Percentiles rank a stretch among this genome's conserved stretches.
These are phyloP conservation scores for Linaria vulgaris DNA, from an alignment of 257 asterid species.

Conservation along the genomic window DNA sequence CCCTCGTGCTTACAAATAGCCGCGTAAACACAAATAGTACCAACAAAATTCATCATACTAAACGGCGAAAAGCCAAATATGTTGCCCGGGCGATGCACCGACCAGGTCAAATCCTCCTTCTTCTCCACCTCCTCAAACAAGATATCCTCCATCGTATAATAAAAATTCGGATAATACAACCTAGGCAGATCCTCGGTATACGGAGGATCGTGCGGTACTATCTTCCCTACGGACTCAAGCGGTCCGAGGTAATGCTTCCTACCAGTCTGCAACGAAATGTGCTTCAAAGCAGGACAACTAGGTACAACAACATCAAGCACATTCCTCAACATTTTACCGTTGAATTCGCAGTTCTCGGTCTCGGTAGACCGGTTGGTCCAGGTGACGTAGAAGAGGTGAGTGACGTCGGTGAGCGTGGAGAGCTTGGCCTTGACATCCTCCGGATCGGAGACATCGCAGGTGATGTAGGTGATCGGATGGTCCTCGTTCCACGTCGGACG, in stretches of 20 bases:
- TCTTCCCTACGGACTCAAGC: constrained; percentile 46
- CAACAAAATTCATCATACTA: constrained; percentile 79
- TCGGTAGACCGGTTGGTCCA: constrained; percentile 70
- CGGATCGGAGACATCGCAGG: constrained; percentile 62
- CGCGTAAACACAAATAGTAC: constrained; percentile 80
- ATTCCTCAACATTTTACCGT: constrained; percentile 71
- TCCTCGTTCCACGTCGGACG: constrained; percentile 83
- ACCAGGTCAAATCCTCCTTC: constrained; percentile 78
- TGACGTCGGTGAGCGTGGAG: constrained; percentile 57
- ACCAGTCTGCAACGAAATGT: constrained; percentile 78
- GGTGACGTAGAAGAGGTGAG: constrained; percentile 77
- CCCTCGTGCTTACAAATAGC: constrained; percentile 89
- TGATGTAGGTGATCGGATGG: constrained; percentile 68
- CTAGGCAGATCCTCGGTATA: constrained; percentile 74
- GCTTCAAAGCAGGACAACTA: constrained; percentile 63
- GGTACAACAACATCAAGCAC: constrained; percentile 59
- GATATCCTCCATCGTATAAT: constrained; percentile 69
- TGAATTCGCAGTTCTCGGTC: constrained; percentile 66
- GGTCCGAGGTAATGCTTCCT: constrained; percentile 81
- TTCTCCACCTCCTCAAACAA: constrained; percentile 58
- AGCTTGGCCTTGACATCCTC: constrained; percentile 57
- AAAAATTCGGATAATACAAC: constrained; percentile 54
- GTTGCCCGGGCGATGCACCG: constrained; percentile 75
- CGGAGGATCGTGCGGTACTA: constrained; percentile 58
- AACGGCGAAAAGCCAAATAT: constrained; percentile 82